These are phyloP conservation scores for Ceratobasidium sp. DNA, from an alignment of 1,284 basidiomycete genomes.

Conservation along the genomic window DNA sequence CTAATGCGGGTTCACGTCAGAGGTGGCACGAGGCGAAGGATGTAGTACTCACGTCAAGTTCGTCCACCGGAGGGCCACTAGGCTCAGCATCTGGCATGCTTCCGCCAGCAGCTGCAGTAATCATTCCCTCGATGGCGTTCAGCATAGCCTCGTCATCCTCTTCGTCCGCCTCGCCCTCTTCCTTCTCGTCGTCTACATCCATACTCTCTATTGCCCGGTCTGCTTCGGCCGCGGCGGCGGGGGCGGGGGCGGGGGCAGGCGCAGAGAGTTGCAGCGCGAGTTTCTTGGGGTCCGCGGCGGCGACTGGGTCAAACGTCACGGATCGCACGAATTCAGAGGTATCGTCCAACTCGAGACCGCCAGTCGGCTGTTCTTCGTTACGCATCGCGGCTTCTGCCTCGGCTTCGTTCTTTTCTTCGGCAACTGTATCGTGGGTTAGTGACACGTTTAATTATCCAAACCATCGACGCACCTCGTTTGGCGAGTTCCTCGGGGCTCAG, in stretches of 20 bases:
- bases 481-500: conserved; percentile 86
- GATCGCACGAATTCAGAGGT: conserved; percentile 96
- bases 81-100: conserved; percentile 53
- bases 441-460: conserved; percentile 36
- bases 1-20: conserved; percentile 37
- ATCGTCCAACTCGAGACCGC: conserved; percentile 89
- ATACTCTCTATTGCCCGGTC: conserved; percentile 71
- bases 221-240: conserved; percentile 52
- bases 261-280: conserved; percentile 50
- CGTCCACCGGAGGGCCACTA: conserved; percentile 50
- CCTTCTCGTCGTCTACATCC: conserved; percentile 71
- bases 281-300: conserved; percentile 55
- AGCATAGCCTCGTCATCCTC: conserved; percentile 48
- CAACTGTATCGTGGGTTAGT: conserved; percentile 57
- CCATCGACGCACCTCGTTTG: conserved; percentile 65
- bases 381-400: conserved; percentile 54
- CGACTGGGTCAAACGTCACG: conserved; percentile 70
- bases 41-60: conserved; percentile 47
- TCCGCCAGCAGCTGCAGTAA: conserved; percentile 27
- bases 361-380: conserved; percentile 57
- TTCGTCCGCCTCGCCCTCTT: conserved; percentile 67
- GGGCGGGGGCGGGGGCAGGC: conserved; percentile 51
- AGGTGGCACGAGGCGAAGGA: conserved; percentile 32
- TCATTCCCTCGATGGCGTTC: conserved; percentile 38
- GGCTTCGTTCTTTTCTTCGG: conserved; percentile 59